A percentile compares a stretch with the other conserved stretches of the same genome.
These are phyloP conservation scores for Nothophytophthora sp. DNA, from an alignment of 352 stramenopile genomes.

Conservation along the genomic window DNA sequence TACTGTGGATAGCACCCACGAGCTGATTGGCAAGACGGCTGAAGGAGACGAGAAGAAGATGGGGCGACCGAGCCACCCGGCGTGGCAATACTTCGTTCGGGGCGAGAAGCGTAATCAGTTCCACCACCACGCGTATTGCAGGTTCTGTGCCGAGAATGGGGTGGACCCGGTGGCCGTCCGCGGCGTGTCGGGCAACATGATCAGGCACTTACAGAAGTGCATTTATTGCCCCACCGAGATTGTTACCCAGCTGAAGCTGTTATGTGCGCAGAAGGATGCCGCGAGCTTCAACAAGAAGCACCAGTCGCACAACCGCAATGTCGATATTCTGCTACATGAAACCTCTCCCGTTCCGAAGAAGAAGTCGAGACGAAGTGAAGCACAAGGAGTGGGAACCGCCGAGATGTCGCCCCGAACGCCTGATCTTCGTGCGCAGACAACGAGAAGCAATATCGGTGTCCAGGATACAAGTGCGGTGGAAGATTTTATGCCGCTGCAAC, in stretches of 20 bases:
- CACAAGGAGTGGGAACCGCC: constrained; percentile 3
- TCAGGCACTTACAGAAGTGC: constrained; percentile 82
- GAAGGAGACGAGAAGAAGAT: constrained; percentile 69
- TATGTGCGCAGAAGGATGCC: constrained; percentile 75
- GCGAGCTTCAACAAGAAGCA: constrained; percentile 74
- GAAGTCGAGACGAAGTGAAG: constrained; percentile 22
- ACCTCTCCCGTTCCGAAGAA: constrained; percentile 19
- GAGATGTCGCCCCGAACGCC: too few relatives aligned
- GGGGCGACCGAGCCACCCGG: constrained; percentile 67
- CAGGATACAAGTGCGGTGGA: constrained; percentile 23
- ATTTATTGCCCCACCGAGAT: constrained; percentile 69
- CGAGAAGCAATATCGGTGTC: constrained; percentile 1
- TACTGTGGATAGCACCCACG: constrained; percentile 1
- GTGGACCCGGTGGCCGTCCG: constrained; percentile 45
- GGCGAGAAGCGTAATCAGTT: constrained; percentile 84
- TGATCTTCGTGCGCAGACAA: not conserved
- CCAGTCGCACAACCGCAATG: constrained; percentile 36
- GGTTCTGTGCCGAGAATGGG: constrained; percentile 65
- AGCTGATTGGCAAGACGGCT: constrained; percentile 16
- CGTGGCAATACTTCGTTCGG: constrained; percentile 78
- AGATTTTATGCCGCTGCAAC: constrained; percentile 50
- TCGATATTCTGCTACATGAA: constrained; percentile 42
- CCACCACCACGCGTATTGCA: constrained; percentile 80
- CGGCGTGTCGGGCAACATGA: constrained; percentile 85
- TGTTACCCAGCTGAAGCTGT: constrained; percentile 60